Evolutionary conservation across 352 stramenopile genomes (phyloP), one percentile per base, ranked within the genome.

Genomic region (Phytopythium sindhum): DNA sequence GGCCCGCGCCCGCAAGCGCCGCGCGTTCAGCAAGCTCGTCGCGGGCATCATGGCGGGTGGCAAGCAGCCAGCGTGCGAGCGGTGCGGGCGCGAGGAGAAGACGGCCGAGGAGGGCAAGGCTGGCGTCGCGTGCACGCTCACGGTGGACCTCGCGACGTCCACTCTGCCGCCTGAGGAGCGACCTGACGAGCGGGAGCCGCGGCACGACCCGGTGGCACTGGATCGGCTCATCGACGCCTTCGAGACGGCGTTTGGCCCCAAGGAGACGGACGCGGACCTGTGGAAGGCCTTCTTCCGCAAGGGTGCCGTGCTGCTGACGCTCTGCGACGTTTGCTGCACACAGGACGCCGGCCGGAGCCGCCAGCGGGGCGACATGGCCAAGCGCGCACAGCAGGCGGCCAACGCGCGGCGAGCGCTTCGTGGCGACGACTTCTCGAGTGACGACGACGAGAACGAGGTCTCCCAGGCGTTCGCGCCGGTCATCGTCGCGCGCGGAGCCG

Each of bases 251-350:
- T 98, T 98, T 65, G 91, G 90, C 31, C 72, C 82, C 23, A 63
- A 83, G 45, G 94, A 98, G 73, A 80, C 88, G 60, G 90, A 98
- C 61, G 66, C 79, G 0, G 90, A 97, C 67, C 75, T 98, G 6
- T 99, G 96, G 96, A 98, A 98, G 78, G 94, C 96, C 24, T 99
- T 96, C 78, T 98, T 99, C 71, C 84, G 94, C 64, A 94, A 96
- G 68, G 87, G 97, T 62, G 96, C 95, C 15, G 77, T 75, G 53
- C 98, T 94, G 71, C 84, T 96, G 57, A 99, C 97, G 44, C 84
- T 97, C 24, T 98, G 96, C 77, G 97, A 98, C 61, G 82, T 96
- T 51, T 99, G 96, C 65, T 66, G 93, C 31, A 82, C 79, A 21
- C 45, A 61, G 8, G 69, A 66, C 17, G 45, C 61, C 42, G 65